phyloP scores from a whole-genome alignment of 495 filamentous ascomycete genomes.

The Talaromyces ruber region DNA sequence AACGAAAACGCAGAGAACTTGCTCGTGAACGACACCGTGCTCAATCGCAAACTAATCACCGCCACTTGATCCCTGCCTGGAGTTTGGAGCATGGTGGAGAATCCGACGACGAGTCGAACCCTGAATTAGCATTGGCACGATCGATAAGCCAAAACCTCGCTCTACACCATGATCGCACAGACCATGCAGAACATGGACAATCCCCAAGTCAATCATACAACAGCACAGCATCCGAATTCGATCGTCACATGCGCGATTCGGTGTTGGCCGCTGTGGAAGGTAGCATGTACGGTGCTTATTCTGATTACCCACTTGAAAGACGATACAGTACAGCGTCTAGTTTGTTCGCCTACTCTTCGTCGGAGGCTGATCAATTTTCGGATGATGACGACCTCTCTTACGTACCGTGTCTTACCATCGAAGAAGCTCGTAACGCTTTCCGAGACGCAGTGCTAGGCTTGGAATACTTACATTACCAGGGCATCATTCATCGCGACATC shows the following conservation, averaged over 20 bases:
- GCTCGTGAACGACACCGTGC: constrained; percentile 43
- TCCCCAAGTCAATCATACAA: constrained; percentile 35
- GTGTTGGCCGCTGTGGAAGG: constrained; percentile 55
- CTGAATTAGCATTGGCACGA: constrained; percentile 26
- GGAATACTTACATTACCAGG: constrained; percentile 94
- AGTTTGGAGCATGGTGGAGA: constrained; percentile 74
- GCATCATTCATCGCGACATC: constrained; percentile 96
- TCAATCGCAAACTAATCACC: constrained; percentile 35
- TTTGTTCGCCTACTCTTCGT: constrained; percentile 45
- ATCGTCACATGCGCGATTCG: constrained; percentile 36
- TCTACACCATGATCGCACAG: constrained; percentile 14
- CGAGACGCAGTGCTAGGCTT: constrained; percentile 88
- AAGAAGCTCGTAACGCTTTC: constrained; percentile 80
- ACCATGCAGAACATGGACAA: constrained; percentile 14
- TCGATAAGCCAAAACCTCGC: constrained; percentile 25
- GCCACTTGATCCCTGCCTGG: constrained; percentile 49
- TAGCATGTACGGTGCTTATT: constrained; percentile 67
- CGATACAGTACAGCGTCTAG: constrained; percentile 40
- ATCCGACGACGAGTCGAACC: constrained; percentile 40
- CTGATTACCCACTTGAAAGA: constrained; percentile 43
- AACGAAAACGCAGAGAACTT: constrained; percentile 49
- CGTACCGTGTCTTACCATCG: constrained; percentile 82
- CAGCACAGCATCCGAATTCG: constrained; percentile 34
- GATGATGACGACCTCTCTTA: constrained; percentile 77
- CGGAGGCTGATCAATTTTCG: constrained; percentile 41